These are phyloP conservation scores for Aspergillus pseudoglaucus DNA, from an alignment of 2,329 filamentous ascomycete genomes.

Conservation along the genomic window DNA sequence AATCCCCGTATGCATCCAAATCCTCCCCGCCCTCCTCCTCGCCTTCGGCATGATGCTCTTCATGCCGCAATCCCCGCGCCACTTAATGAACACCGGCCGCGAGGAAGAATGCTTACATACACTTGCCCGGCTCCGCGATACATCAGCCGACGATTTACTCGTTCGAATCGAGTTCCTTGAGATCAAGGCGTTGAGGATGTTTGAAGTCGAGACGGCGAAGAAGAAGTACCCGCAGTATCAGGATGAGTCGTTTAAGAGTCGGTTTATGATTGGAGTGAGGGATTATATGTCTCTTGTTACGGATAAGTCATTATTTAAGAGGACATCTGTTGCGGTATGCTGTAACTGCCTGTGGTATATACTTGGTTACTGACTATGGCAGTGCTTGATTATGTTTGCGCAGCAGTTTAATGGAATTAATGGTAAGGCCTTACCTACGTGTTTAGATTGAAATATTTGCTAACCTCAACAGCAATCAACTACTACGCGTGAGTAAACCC, in stretches of 20 bases:
- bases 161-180: constrained; percentile 71
- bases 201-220: constrained; percentile 62
- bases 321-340: constrained; percentile 37
- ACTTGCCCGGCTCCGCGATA: constrained; percentile 57
- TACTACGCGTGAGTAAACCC: constrained; percentile 30
- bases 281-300: constrained; percentile 28
- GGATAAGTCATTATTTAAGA: constrained; percentile 31
- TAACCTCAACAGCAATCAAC: constrained; percentile 20
- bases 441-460: background rate
- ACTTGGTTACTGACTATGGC: constrained; percentile 57
- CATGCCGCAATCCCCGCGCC: constrained; percentile 72
- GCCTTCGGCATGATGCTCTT: constrained; percentile 62
- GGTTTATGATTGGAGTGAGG: constrained; percentile 56
- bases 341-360: constrained; percentile 30
- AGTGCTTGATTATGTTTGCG: constrained; percentile 37
- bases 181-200: constrained; percentile 68
- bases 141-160: constrained; percentile 59
- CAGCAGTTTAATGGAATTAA: constrained; percentile 44
- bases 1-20: constrained; percentile 64
- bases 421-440: constrained; percentile 1
- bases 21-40: constrained; percentile 60
- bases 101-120: constrained; percentile 61
- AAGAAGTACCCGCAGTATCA: constrained; percentile 62
- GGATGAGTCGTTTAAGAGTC: constrained; percentile 56
- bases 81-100: constrained; percentile 62